These are phyloP conservation scores for Fagopyrum homotropicum DNA, from an alignment of 148 eudicot species.

Conservation along the genomic window DNA sequence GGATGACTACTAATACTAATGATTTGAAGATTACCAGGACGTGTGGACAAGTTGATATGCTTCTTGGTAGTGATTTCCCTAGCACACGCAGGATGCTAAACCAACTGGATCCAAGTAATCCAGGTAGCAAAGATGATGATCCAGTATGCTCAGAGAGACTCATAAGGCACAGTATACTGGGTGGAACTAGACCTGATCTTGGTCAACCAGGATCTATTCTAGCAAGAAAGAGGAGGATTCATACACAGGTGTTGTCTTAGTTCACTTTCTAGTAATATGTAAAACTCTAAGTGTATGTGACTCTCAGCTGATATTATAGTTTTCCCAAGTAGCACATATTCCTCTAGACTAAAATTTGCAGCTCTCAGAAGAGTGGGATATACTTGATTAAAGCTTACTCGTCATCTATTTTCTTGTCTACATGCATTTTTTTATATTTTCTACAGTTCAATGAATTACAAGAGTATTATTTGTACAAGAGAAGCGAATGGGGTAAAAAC, in stretches of 20 bases:
- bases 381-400: slow-evolving; percentile 1
- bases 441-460: slow-evolving; percentile 77
- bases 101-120: slow-evolving; percentile 28
- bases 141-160: slow-evolving; percentile 27
- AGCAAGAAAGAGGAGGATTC: slow-evolving; percentile 62
- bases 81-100: slow-evolving; percentile 23
- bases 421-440: neutral
- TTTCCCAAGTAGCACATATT: neutral
- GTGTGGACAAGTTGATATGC: slow-evolving; percentile 34
- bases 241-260: slow-evolving; percentile 48
- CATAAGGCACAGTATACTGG: slow-evolving; percentile 25
- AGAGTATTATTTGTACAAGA: slow-evolving; percentile 78
- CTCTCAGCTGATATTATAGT: neutral
- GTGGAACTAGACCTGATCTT: slow-evolving; percentile 36
- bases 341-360: neutral
- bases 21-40: slow-evolving; percentile 29
- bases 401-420: neutral
- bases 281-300: neutral
- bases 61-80: slow-evolving; percentile 23
- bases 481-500: slow-evolving; percentile 42
- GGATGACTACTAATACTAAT: slow-evolving; percentile 34
- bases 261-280: slow-evolving; percentile 13
- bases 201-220: slow-evolving; percentile 41
- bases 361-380: neutral
- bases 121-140: slow-evolving; percentile 25